Conservation (phyloP, 208 protist genomes). For the Strigomonas galati region DNA sequence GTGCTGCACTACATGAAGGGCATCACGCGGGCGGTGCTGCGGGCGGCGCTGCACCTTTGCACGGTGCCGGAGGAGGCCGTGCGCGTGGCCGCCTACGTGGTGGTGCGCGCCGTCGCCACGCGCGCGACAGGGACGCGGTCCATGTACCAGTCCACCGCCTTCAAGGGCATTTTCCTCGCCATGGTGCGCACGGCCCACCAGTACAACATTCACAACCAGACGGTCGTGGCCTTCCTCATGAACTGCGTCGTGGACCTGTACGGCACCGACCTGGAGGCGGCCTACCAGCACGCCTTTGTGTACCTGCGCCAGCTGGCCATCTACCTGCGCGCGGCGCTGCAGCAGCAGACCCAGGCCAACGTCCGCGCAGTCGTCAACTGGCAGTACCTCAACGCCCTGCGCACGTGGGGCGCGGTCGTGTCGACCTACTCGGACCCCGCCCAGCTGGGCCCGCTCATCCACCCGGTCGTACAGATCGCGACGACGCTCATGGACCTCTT, state of each 20-base stretch:
- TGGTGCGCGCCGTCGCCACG: conserved; percentile 85
- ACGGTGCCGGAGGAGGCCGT: conserved; percentile 73
- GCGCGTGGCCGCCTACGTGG: conserved; percentile 81
- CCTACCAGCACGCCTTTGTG: conserved; percentile 96
- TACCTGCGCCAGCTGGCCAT: conserved; percentile 97
- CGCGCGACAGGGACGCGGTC: conserved; percentile 81
- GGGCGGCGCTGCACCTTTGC: conserved; percentile 65
- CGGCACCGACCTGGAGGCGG: conserved; percentile 88
- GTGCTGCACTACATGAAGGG: conserved; percentile 88
- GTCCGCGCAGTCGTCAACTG: conserved; percentile 96
- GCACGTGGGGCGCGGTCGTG: conserved; percentile 92
- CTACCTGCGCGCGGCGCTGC: conserved; percentile 93
- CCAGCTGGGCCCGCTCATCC: conserved; percentile 88
- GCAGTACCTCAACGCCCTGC: conserved; percentile 94
- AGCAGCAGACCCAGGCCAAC: conserved; percentile 88
- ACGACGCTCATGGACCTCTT: conserved; percentile 88
- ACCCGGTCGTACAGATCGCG: conserved; percentile 93
- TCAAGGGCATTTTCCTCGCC: conserved; percentile 93
- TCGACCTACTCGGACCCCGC: conserved; percentile 75
- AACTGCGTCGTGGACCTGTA: conserved; percentile 96
- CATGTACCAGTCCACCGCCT: conserved; percentile 89
- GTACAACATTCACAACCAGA: conserved; percentile 76
- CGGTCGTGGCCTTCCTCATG: conserved; percentile 88
- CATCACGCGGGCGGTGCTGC: conserved; percentile 74
- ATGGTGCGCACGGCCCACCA: conserved; percentile 83